Evolutionary conservation across 176 grass and related monocot genomes (phyloP), one percentile per base, ranked within the genome.

Genomic region (Stipa capillata): DNA sequence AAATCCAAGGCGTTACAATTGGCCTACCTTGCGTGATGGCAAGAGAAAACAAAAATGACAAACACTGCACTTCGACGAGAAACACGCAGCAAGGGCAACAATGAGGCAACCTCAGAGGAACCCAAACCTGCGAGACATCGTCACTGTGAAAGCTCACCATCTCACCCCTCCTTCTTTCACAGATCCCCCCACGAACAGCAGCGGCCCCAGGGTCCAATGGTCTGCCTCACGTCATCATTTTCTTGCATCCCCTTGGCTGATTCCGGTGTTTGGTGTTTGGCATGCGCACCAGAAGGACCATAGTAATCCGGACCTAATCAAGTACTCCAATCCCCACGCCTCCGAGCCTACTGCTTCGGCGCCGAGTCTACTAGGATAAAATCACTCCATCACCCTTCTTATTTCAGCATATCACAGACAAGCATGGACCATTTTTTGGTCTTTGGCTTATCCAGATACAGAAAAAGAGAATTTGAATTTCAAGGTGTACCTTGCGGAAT

Each of bases 301-400:
- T 66, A 29, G 58, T 57, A 87, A 65, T 73, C 66, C 66, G 66
- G 67, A 65, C 86, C 87, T 81, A 71, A 85, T 89, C 77, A 44
- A 81, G 61, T 42, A 64, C 87, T 81, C 60, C 82, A 63, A 84
- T 54, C 69, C 82, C 87, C 69, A 89, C 77, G 77, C 56, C 80
- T 59, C 80, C 86, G 86, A 87, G 37, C 86, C 80, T 83, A 13
- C 73, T n/a, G 55, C 73, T 39, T 23, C 67, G 29, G 80, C 31
- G 40, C 74, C 85, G 85, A 65, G 45, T 58, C 85, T 87, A 37
- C 0, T 1, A 0, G 1, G 0, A 12, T 10, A 0, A 17, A 53
- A 35, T 77, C 10, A 14, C 85, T 69, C n/a, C n/a, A n/a, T 6
- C 8, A 29, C 4, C 1, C 2, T 4, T 69, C 84, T 20, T 59